Percentiles rank a stretch among this genome's conserved stretches.
Evolutionary conservation across 257 asterid genomes (phyloP).

Genomic region (Paraleonurus japonicus): DNA sequence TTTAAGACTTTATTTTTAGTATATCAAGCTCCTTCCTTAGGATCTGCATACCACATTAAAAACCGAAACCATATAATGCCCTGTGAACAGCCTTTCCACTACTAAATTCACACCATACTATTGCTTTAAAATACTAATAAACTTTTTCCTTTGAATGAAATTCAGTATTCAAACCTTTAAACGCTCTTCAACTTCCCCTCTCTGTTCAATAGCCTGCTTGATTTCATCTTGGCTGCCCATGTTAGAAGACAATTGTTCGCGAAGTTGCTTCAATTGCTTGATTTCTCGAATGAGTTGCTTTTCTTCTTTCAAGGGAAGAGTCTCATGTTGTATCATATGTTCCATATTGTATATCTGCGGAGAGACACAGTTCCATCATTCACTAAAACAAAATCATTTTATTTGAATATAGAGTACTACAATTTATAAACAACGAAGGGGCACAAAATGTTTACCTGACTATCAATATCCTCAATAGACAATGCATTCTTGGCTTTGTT

Average conservation of each 20-base stretch:
- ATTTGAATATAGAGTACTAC: not conserved
- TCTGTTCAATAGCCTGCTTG: constrained; percentile 80
- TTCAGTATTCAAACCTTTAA: constrained; percentile 58
- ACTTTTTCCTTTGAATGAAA: not conserved
- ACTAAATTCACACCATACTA: constrained; percentile 4
- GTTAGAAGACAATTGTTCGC: constrained; percentile 78
- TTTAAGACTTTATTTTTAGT: constrained; percentile 53
- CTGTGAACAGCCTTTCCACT: constrained; percentile 14
- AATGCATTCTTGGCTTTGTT: constrained; percentile 92
- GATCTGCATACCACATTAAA: constrained; percentile 37
- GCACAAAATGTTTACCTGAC: constrained; percentile 47
- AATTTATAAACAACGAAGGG: not conserved
- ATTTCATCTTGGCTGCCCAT: constrained; percentile 85
- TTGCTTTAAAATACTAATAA: not conserved
- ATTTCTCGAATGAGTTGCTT: constrained; percentile 80
- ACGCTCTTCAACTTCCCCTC: constrained; percentile 67
- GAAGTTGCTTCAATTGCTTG: constrained; percentile 85
- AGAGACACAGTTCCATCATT: constrained; percentile 17
- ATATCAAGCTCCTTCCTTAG: constrained; percentile 76
- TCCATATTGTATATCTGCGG: constrained; percentile 67
- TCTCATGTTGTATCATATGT: constrained; percentile 83
- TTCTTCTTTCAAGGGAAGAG: constrained; percentile 82
- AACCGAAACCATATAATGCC: constrained; percentile 5
- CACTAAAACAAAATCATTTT: constrained; percentile 6
- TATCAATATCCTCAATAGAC: constrained; percentile 76